These are phyloP conservation scores for Metschnikowia baotianmanensis DNA, from an alignment of 805 yeast species.

Conservation along the genomic window DNA sequence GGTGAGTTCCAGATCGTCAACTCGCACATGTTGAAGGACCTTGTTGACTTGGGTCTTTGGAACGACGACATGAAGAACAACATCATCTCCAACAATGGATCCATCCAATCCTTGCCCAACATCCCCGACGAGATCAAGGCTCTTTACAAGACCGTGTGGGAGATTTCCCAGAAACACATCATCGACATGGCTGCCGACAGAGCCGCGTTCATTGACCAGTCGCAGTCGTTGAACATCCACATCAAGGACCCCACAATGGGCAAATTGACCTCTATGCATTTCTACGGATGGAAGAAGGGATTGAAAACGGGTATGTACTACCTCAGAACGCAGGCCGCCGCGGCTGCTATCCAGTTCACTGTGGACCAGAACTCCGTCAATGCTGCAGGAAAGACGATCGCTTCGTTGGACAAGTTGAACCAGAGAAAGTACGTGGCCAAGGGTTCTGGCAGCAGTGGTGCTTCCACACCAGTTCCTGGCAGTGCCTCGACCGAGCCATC, in stretches of 20 bases:
- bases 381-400: constrained; percentile 38
- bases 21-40: constrained; percentile 55
- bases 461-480: constrained; percentile 21
- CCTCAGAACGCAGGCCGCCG: constrained; percentile 94
- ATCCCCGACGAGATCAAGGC: constrained; percentile 54
- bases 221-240: constrained; percentile 89
- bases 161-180: constrained; percentile 55
- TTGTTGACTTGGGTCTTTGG: constrained; percentile 59
- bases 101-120: constrained; percentile 53
- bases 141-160: constrained; percentile 62
- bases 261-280: constrained; percentile 95
- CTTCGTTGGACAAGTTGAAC: constrained; percentile 38
- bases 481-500: constrained; percentile 40
- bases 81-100: constrained; percentile 56
- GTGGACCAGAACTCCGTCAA: constrained; percentile 45
- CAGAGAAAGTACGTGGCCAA: constrained; percentile 36
- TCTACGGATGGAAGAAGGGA: constrained; percentile 98
- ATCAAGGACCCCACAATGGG: constrained; percentile 92
- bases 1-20: constrained; percentile 66
- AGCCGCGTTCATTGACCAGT: constrained; percentile 83
- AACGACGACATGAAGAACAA: constrained; percentile 55
- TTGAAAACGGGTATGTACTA: constrained; percentile 98
- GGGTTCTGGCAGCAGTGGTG: constrained; percentile 20
- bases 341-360: constrained; percentile 89
- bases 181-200: constrained; percentile 68